Base-by-base conservation (phyloP, 2,329 filamentous ascomycete species). In the Camptophora hylomeconis region DNA sequence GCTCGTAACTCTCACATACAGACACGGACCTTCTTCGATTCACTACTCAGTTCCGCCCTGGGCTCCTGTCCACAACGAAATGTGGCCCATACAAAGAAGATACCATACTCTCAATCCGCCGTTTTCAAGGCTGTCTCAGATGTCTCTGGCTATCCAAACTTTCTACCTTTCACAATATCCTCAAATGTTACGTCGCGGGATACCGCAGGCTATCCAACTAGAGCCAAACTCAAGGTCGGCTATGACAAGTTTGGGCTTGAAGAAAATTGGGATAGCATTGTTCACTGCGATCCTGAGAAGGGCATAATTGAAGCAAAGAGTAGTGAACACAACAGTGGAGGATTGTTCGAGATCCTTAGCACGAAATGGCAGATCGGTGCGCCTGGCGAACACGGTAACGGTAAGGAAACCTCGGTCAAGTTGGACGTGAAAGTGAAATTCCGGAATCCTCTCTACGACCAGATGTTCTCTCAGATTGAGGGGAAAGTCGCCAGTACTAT, bases 81-180 rank as follows among this genome's bases (percentile, higher is more conserved):
- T 40, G 66, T 95, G 33, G 72, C 69, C 28, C 84, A 83, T 7
- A 65, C 67, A 12, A 79, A 83, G 37, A 78, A 67, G 3, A 75
- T 95, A 9, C 79, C 80, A 9, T 92, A 92, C 62, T 59, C 75
- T 1, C 62, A 73, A 17, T 47, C 56, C 4, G 63, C 72, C 2
- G 74, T 98, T 44, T 98, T 89, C 69, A 64, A 66, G 42, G 69
- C 94, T 31, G 86, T 98, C 53, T 75, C 84, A 57, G 83, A 94
- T 55, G 75, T 98, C 40, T 72, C 82, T 53, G 73, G 72, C 39
- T 98, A 98, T 69, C 63, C 68, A 20, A 53, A 63, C 41, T 98
- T 95, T 64, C 72, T 98, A n/a, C 89, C 89, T 7, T 94, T 92
- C 67, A 92, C 87, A 58, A 69, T 72, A 23, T 64, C 63, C 24